Evolutionary conservation across 306 rosid genomes (phyloP).

Genomic region (Begonia peltatifolia): DNA sequence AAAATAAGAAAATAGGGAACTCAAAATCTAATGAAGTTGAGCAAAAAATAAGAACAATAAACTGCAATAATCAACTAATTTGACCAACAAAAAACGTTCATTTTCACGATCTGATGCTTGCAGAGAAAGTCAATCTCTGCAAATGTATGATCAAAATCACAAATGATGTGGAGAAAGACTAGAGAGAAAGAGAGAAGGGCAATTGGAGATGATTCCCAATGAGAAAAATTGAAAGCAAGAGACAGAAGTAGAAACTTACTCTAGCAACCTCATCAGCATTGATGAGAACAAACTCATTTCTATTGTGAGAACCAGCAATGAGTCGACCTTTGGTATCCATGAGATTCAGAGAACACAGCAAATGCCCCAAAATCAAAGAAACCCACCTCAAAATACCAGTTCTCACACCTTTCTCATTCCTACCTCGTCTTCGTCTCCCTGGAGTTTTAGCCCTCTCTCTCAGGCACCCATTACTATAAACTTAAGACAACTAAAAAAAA

Average conservation of each 20-base stretch:
- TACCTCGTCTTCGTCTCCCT: conserved; percentile 4
- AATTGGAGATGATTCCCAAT: conserved; percentile 6
- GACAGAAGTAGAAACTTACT: conserved; percentile 23
- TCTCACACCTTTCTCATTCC: conserved; percentile 4
- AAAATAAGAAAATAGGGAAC: too few relatives aligned
- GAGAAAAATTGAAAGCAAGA: conserved; percentile 1
- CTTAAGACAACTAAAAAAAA: conserved; percentile 7
- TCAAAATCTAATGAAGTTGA: too few relatives aligned
- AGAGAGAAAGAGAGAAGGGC: conserved; percentile 1
- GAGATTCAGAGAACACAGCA: conserved; percentile 4
- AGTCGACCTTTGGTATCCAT: conserved; percentile 61
- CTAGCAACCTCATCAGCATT: conserved; percentile 67
- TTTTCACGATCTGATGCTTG: conserved; percentile 4
- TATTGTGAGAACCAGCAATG: conserved; percentile 66
- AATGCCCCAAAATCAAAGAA: conserved; percentile 14
- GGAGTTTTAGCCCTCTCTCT: conserved; percentile 5
- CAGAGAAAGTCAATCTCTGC: conserved; percentile 1
- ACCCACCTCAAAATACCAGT: conserved; percentile 9
- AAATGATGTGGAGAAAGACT: background rate
- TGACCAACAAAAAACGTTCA: background rate
- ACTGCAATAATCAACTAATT: too few relatives aligned
- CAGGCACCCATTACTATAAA: conserved; percentile 8
- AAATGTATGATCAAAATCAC: conserved; percentile 10
- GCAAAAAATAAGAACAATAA: too few relatives aligned
- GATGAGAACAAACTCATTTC: conserved; percentile 72